These are phyloP conservation scores for Pseudohalonectria lignicola DNA, from an alignment of 2,329 filamentous ascomycete species.

Conservation along the genomic window DNA sequence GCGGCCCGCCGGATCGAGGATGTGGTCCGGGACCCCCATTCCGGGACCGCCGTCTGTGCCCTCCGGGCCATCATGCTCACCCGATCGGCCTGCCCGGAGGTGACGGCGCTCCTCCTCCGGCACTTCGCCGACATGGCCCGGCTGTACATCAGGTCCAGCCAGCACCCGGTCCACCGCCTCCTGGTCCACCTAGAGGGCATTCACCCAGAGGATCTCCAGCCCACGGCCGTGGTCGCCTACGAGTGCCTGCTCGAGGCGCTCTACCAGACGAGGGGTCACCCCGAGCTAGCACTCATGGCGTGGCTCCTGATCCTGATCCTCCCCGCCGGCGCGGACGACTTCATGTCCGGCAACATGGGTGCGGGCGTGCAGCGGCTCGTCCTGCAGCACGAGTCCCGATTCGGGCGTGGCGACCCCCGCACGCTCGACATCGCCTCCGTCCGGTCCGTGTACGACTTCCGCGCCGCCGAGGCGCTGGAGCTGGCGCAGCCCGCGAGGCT, in stretches of 20 bases:
- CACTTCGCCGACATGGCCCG: too few relatives aligned
- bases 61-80: too few relatives aligned
- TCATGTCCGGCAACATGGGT: not conserved
- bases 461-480: not conserved
- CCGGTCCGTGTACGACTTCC: not conserved
- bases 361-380: not conserved
- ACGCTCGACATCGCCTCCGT: not conserved
- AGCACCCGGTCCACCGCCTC: too few relatives aligned
- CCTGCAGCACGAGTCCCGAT: too few relatives aligned
- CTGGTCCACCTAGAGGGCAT: too few relatives aligned
- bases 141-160: too few relatives aligned
- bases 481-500: not conserved
- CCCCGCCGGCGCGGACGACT: not conserved
- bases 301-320: not conserved
- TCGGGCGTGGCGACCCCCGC: not conserved
- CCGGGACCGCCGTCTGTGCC: too few relatives aligned
- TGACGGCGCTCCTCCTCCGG: too few relatives aligned
- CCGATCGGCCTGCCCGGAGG: too few relatives aligned
- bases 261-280: too few relatives aligned
- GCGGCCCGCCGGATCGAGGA: too few relatives aligned
- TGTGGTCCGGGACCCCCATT: too few relatives aligned
- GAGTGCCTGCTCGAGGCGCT: not conserved
- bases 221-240: not conserved
- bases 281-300: not conserved
- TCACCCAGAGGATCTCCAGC: not conserved